phyloP scores from a whole-genome alignment of 2,329 filamentous ascomycete genomes.

The Lachnellula occidentalis region DNA sequence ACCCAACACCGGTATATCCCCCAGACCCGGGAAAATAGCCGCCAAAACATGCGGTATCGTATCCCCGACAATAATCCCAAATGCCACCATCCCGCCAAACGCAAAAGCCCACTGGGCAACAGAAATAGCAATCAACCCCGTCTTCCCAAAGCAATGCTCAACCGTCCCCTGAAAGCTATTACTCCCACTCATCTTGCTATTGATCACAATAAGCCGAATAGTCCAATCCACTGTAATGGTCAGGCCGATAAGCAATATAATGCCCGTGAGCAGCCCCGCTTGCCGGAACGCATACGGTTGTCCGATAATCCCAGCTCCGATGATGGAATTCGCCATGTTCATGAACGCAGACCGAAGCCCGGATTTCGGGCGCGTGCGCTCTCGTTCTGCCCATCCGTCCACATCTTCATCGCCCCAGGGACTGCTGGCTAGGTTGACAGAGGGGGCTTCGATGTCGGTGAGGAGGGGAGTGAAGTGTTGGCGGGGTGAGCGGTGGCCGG shows the following conservation, averaged over 20 bases:
- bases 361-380: conserved; percentile 68
- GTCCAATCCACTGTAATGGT: conserved; percentile 95
- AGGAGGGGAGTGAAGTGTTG: conserved; percentile 56
- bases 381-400: conserved; percentile 46
- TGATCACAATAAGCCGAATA: conserved; percentile 92
- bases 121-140: conserved; percentile 80
- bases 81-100: conserved; percentile 97
- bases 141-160: conserved; percentile 86
- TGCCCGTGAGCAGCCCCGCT: conserved; percentile 77
- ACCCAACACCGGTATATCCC: conserved; percentile 69
- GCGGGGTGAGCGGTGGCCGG: conserved; percentile 28
- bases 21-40: conserved; percentile 74
- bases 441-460: conserved; percentile 78
- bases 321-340: conserved; percentile 99
- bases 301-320: conserved; percentile 69
- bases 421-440: conserved; percentile 55
- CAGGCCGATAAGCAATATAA: conserved; percentile 69
- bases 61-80: conserved; percentile 95
- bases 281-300: conserved; percentile 96
- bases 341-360: conserved; percentile 86
- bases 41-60: conserved; percentile 86
- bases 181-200: conserved; percentile 91
- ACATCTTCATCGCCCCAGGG: conserved; percentile 37
- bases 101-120: conserved; percentile 97
- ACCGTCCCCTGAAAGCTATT: conserved; percentile 95